Conservation (phyloP, 305 asterid species). For the Vinca major region DNA sequence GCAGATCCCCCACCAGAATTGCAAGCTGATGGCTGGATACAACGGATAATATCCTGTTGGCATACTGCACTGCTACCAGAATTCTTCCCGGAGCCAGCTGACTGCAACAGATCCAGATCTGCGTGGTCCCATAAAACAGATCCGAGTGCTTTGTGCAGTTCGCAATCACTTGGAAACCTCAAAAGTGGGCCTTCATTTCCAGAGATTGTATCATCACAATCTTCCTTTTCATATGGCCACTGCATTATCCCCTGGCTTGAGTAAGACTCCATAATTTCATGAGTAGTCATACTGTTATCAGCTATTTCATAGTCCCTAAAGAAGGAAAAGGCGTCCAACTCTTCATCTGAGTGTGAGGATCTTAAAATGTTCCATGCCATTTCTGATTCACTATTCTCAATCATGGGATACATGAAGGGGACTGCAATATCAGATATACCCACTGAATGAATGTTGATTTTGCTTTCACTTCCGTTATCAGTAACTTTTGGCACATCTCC, state of each 20-base stretch:
- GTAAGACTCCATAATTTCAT: slow-evolving; percentile 26
- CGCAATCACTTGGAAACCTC: slow-evolving; percentile 35
- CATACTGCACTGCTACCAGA: slow-evolving; percentile 19
- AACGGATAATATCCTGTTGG: slow-evolving; percentile 20
- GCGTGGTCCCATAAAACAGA: slow-evolving; percentile 21
- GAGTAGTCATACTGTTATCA: slow-evolving; percentile 21
- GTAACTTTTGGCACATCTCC: slow-evolving; percentile 16
- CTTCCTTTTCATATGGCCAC: slow-evolving; percentile 14
- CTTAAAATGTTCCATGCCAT: slow-evolving; percentile 22
- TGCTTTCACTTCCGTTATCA: slow-evolving; percentile 25
- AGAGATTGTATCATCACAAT: slow-evolving; percentile 23
- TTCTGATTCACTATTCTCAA: slow-evolving; percentile 28
- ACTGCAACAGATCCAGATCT: slow-evolving; percentile 12
- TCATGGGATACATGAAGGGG: slow-evolving; percentile 23
- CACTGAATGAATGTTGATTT: slow-evolving; percentile 22
- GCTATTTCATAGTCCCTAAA: slow-evolving; percentile 17
- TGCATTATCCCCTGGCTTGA: slow-evolving; percentile 26
- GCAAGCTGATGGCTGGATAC: slow-evolving; percentile 21
- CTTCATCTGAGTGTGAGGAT: slow-evolving; percentile 29
- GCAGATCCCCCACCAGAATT: slow-evolving; percentile 26
- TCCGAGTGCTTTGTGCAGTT: slow-evolving; percentile 42
- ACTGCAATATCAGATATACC: slow-evolving; percentile 26
- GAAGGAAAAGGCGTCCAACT: slow-evolving; percentile 24
- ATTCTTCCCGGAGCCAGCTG: slow-evolving; percentile 26
- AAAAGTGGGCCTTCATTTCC: slow-evolving; percentile 24